phyloP scores from a whole-genome alignment of 2,329 filamentous ascomycete genomes.

The Celoporthe dispersa region DNA sequence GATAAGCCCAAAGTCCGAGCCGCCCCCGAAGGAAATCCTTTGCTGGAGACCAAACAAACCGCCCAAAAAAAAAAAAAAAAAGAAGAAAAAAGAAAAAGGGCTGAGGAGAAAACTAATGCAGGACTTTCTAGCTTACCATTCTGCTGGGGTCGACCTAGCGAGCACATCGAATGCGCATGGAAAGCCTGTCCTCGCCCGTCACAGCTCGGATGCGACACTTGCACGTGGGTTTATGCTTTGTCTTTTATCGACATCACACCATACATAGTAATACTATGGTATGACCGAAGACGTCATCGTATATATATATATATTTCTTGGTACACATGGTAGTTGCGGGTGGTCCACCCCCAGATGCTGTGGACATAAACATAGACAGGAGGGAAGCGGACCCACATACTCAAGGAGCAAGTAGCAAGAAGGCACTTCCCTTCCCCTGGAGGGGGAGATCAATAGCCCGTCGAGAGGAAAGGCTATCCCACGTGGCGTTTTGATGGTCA shows the following conservation, averaged over 20 bases:
- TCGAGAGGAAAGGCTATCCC: not conserved
- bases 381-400: not conserved
- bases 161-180: not conserved
- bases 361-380: not conserved
- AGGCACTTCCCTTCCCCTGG: not conserved
- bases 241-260: not conserved
- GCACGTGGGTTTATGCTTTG: not conserved
- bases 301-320: not conserved
- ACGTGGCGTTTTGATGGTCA: not conserved
- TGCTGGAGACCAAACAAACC: too few relatives aligned
- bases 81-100: too few relatives aligned
- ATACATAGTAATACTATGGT: too few relatives aligned
- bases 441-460: too few relatives aligned
- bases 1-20: slow-evolving; percentile 6
- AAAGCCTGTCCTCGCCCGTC: not conserved
- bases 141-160: not conserved
- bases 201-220: not conserved
- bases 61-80: too few relatives aligned
- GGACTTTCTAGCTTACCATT: slow-evolving; percentile 6
- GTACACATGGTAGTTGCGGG: not conserved
- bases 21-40: not conserved
- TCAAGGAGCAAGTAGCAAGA: not conserved
- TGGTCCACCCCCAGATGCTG: not conserved
- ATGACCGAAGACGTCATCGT: not conserved
- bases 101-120: slow-evolving; percentile 1